Evolutionary conservation across 768 basidiomycete species (phyloP), one percentile per base, ranked within the genome.

Genomic region (Trametes villosa): DNA sequence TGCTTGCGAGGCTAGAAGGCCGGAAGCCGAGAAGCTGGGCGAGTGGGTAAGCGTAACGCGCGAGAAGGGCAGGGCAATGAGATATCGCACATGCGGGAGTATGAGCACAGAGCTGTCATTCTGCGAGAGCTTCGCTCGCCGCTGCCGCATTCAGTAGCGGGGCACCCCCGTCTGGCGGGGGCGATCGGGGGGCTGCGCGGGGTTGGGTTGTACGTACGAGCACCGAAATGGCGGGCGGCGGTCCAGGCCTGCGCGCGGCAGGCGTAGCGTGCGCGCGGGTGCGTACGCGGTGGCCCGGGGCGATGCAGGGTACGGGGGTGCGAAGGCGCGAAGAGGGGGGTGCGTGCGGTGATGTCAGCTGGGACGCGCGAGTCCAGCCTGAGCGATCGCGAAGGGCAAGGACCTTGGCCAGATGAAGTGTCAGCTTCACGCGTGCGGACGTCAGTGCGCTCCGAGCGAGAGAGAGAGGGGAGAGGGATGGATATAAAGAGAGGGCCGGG

Each of bases 171-270:
- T 15, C 36, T 41, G 13, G 33, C 34, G 33, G 44, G 44, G 20
- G 44, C 54, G 50, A 52, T 30, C 29, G 46, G 29, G 46, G 46
- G 46, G 29, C 20, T 27, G 50, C 34, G 50, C 22, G 22, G 56
- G 56, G 38, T 31, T 24, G 24, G 27, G 24, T 48, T 57, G 56
- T 57, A 57, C 56, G 56, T 57, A 57, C 56, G 55, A 57, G 38
- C 38, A 42, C 47, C 15, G 26, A 31, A 41, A 47, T 40, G 46
- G 55, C 44, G 55, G 22, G 46, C 38, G 26, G 29, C 40, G 48
- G 56, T 30, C 56, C 40, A 49, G 56, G 45, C 47, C 56, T 18
- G 15, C 13, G 48, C 48, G n/a, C n/a, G 50, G 50, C n/a, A 22
- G 33, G 34, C 33, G 50, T 36, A 36, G 33, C 33, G 24, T 51